A percentile compares a stretch with the other conserved stretches of the same genome.
Conservation (phyloP, 192 early-diverging fungal genomes). For the Coemansia sp. region DNA sequence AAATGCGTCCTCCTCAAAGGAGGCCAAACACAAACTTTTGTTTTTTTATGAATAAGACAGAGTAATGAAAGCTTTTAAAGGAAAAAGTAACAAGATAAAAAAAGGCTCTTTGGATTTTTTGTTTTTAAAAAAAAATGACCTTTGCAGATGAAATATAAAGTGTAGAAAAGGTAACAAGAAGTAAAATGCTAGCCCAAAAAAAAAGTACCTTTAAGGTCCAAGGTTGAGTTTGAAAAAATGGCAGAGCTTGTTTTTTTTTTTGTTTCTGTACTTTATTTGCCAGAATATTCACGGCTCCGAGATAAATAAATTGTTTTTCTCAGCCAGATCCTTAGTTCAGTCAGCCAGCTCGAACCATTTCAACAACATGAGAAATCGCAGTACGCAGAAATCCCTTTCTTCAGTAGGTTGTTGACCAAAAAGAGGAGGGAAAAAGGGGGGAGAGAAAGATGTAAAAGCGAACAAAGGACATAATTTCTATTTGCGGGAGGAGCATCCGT, state of each 20-base stretch:
- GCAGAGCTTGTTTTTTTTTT: not conserved
- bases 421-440: too few relatives aligned
- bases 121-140: slow-evolving; percentile 4
- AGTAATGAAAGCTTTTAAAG: not conserved
- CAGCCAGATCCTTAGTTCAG: not conserved
- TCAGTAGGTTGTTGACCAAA: too few relatives aligned
- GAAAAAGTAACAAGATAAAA: not conserved
- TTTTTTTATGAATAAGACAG: not conserved
- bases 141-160: not conserved
- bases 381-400: not conserved
- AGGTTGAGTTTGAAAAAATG: not conserved
- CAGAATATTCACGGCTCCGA: not conserved
- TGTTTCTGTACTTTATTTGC: not conserved
- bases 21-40: not conserved
- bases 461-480: not conserved
- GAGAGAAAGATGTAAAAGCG: not conserved
- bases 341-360: not conserved
- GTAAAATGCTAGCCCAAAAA: not conserved
- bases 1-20: not conserved
- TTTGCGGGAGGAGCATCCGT: slow-evolving; percentile 1
- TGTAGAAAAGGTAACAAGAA: slow-evolving; percentile 1
- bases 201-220: not conserved
- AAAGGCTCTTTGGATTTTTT: too few relatives aligned
- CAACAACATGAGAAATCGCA: not conserved
- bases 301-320: not conserved